Base-by-base conservation (phyloP, 805 yeast genomes). In the Dipodascus geniculatus region DNA sequence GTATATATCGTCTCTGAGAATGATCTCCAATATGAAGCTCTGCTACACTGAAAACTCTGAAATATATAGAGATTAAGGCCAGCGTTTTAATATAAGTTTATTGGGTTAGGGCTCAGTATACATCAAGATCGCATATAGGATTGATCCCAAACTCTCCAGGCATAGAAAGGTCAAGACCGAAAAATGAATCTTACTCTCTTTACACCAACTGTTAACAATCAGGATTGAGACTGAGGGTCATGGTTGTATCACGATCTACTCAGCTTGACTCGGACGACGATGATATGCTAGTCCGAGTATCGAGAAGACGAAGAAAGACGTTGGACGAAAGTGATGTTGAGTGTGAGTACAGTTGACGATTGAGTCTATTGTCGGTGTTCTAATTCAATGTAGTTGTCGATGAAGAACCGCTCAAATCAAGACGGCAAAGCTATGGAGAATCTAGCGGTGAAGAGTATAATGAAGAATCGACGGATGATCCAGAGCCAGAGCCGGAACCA, bases 401-500 rank as follows among this genome's bases (percentile, higher is more conserved):
- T 28, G n/a, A n/a, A n/a, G n/a, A n/a, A n/a, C n/a, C n/a, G n/a
- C n/a, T n/a, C n/a, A 28, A 6, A 6, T 28, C 33, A 28, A 6
- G 33, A 28, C 6, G 33, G 11, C 33, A 28, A 6, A 28, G 33
- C 33, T 28, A 6, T 28, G 33, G 33, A 6, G 33, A 28, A 17
- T 38, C 44, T 38, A 38, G 44, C 14, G 44, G 20, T n/a, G 44
- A 38, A 38, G 44, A 38, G 44, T 38, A n/a, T 38, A 17, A n/a
- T 38, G 44, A n/a, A 38, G 44, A 38, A 38, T n/a, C 44, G 4
- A 4, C 17, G 14, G 44, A 38, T 17, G 44, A 38, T 9, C 17
- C 20, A n/a, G 44, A 38, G 20, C 44, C 44, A 14, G 44, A 38
- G 44, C 44, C 35, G 14, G 35, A 28, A 14, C 35, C 44, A 38